These are phyloP conservation scores for Fusarium xylarioides DNA, from an alignment of 2,329 filamentous ascomycete species.

Conservation along the genomic window DNA sequence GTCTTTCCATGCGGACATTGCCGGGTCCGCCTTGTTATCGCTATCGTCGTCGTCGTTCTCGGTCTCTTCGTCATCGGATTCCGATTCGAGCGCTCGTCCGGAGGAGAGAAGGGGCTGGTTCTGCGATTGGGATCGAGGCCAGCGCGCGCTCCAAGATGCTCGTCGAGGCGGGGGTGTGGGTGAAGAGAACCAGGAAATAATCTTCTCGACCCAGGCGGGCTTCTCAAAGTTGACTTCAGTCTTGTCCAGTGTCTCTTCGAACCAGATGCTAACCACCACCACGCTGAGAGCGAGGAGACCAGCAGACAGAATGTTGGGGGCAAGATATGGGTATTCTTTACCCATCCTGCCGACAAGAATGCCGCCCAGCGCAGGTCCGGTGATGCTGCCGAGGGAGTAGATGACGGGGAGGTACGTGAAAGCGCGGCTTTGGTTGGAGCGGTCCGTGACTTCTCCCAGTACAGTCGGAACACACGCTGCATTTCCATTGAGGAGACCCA, in stretches of 20 bases:
- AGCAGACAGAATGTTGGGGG: constrained; percentile 83
- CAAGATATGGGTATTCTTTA: constrained; percentile 80
- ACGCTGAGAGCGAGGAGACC: constrained; percentile 77
- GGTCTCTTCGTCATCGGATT: constrained; percentile 40
- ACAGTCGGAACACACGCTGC: constrained; percentile 94
- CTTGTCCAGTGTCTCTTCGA: constrained; percentile 77
- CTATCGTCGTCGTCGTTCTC: constrained; percentile 40
- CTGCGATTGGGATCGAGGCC: constrained; percentile 45
- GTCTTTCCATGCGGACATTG: constrained; percentile 55
- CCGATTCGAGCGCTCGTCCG: constrained; percentile 27
- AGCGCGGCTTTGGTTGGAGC: constrained; percentile 90
- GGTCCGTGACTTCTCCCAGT: constrained; percentile 92
- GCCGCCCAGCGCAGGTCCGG: constrained; percentile 90
- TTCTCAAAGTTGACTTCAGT: constrained; percentile 42
- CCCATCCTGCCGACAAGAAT: constrained; percentile 73
- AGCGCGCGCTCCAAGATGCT: constrained; percentile 51
- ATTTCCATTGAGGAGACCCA: constrained; percentile 95
- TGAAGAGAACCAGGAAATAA: constrained; percentile 43
- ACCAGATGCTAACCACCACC: constrained; percentile 77
- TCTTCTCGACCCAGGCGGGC: constrained; percentile 47
- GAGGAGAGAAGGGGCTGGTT: constrained; percentile 45
- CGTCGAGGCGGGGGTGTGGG: constrained; percentile 34
- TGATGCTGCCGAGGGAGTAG: constrained; percentile 95
- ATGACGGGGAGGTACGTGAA: constrained; percentile 96
- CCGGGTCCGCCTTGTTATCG: constrained; percentile 20